Conservation (phyloP, 2,329 filamentous ascomycete species). For the Sarocladium brachiariae region DNA sequence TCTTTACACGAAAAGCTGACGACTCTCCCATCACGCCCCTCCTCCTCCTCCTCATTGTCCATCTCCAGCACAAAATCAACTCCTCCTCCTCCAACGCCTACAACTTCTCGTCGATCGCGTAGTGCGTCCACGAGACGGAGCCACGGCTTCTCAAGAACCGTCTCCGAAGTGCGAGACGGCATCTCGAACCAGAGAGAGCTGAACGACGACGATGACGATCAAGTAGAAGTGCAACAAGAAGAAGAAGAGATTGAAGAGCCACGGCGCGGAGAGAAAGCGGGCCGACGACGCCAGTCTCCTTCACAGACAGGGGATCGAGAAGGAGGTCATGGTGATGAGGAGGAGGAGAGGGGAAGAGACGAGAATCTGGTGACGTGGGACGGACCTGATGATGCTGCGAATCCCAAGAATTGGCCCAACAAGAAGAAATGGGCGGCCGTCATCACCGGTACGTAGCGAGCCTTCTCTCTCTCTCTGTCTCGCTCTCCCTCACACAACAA, state of each 20-base stretch:
- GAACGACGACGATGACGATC: slow-evolving; percentile 16
- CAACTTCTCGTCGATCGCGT: background rate
- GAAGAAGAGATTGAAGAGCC: slow-evolving; percentile 22
- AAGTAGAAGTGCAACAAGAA: slow-evolving; percentile 9
- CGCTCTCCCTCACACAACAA: background rate
- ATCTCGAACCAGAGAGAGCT: slow-evolving; percentile 30
- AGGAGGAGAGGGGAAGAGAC: too few species aligned
- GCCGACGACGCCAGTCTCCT: too few species aligned
- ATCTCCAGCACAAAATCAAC: background rate
- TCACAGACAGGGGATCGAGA: too few species aligned
- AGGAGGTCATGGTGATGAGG: too few species aligned
- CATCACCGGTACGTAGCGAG: slow-evolving; percentile 2
- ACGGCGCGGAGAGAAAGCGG: too few species aligned
- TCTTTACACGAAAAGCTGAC: too few species aligned
- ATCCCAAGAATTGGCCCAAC: slow-evolving; percentile 32
- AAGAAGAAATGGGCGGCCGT: slow-evolving; percentile 35
- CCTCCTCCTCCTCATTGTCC: background rate
- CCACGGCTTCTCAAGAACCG: slow-evolving; percentile 22
- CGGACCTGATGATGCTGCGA: slow-evolving; percentile 35
- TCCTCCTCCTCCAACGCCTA: background rate
- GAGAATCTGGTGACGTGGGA: slow-evolving; percentile 43
- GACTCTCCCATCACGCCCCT: too few species aligned
- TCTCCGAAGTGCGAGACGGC: slow-evolving; percentile 33
- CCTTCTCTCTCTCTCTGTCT: background rate
- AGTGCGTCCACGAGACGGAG: slow-evolving; percentile 6